These are phyloP conservation scores for Serendipita sp. DNA, from an alignment of 768 basidiomycete genomes.

Conservation along the genomic window DNA sequence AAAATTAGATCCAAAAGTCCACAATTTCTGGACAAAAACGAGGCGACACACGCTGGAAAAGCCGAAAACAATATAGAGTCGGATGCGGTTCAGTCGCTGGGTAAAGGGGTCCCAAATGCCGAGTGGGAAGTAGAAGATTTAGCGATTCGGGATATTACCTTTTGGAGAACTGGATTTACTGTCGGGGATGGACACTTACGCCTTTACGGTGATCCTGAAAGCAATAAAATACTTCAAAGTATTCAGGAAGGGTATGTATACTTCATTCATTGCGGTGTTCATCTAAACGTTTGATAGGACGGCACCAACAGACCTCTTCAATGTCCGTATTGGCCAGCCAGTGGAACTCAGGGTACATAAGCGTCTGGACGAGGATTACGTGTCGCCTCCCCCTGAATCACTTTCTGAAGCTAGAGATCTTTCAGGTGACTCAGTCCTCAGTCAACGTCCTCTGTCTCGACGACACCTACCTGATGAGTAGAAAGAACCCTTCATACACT, in stretches of 20 bases:
- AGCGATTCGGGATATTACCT: constrained; percentile 58
- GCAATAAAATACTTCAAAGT: constrained; percentile 49
- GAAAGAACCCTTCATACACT: constrained; percentile 85
- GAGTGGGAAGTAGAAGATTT: constrained; percentile 31
- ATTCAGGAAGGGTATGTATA: constrained; percentile 60
- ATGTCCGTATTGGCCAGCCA: constrained; percentile 57
- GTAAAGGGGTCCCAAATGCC: constrained; percentile 54
- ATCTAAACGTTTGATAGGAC: constrained; percentile 25
- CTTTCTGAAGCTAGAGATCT: constrained; percentile 67
- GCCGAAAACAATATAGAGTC: constrained; percentile 75
- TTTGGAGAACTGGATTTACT: constrained; percentile 89
- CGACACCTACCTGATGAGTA: constrained; percentile 45
- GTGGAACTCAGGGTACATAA: constrained; percentile 70
- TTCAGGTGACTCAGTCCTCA: constrained; percentile 66
- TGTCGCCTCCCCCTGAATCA: constrained; percentile 27
- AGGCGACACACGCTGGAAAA: constrained; percentile 24
- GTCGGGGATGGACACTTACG: constrained; percentile 78
- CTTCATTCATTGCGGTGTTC: neutral
- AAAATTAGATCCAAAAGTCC: constrained; percentile 14
- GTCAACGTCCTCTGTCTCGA: constrained; percentile 18
- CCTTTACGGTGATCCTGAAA: constrained; percentile 64
- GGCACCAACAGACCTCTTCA: constrained; percentile 62
- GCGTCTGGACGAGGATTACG: constrained; percentile 54
- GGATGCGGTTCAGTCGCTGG: constrained; percentile 66
- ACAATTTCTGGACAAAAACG: constrained; percentile 8